These are phyloP conservation scores for Stephania japonica DNA, from an alignment of 164 flowering plant genomes.

Conservation along the genomic window DNA sequence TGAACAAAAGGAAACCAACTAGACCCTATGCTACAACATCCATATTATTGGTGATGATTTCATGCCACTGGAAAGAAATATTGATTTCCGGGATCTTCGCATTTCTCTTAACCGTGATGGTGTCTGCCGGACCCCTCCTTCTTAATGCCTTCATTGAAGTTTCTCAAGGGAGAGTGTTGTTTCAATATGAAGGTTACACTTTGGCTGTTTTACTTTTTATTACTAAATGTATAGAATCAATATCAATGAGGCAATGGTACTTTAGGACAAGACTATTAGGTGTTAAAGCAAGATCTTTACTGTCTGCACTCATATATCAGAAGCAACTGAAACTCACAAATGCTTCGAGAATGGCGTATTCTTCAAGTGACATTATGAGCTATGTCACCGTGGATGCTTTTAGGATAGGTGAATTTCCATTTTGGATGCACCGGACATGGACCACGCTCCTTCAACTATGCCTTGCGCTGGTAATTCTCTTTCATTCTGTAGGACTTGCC, in stretches of 20 bases:
- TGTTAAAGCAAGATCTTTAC: slow-evolving; percentile 45
- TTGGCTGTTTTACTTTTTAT: slow-evolving; percentile 36
- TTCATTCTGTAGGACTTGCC: slow-evolving; percentile 31
- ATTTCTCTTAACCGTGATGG: slow-evolving; percentile 35
- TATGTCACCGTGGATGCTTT: slow-evolving; percentile 42
- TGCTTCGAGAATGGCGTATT: slow-evolving; percentile 30
- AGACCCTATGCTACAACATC: slow-evolving; percentile 22
- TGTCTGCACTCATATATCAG: slow-evolving; percentile 52
- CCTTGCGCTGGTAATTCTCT: slow-evolving; percentile 28
- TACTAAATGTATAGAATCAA: slow-evolving; percentile 48
- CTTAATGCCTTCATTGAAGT: slow-evolving; percentile 63
- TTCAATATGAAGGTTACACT: slow-evolving; percentile 46
- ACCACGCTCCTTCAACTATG: slow-evolving; percentile 36
- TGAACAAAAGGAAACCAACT: slow-evolving; percentile 21
- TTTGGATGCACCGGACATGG: slow-evolving; percentile 44
- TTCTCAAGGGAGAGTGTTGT: slow-evolving; percentile 43
- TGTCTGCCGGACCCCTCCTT: slow-evolving; percentile 48
- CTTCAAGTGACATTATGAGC: slow-evolving; percentile 36
- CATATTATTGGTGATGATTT: slow-evolving; percentile 28
- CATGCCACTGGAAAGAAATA: slow-evolving; percentile 34
- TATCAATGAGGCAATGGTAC: slow-evolving; percentile 62
- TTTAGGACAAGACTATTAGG: slow-evolving; percentile 51
- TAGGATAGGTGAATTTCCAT: slow-evolving; percentile 42
- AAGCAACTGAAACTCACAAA: slow-evolving; percentile 60
- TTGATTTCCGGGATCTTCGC: slow-evolving; percentile 54